Base-by-base conservation (phyloP, 2,329 filamentous ascomycete species). In the Colletotrichum sp. region DNA sequence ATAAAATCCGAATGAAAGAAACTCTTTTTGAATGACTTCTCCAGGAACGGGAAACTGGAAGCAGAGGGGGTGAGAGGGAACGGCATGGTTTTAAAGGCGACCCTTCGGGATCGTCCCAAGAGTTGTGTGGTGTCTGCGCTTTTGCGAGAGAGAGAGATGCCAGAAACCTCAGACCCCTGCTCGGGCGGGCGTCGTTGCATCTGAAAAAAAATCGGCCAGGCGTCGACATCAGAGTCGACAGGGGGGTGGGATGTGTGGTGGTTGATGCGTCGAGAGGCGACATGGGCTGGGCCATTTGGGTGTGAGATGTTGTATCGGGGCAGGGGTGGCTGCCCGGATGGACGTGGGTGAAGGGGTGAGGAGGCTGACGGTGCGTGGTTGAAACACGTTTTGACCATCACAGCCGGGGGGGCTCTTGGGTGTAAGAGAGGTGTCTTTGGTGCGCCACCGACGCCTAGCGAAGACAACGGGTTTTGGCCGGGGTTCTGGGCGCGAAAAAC, bases 71-170 rank as follows among this genome's bases (percentile, higher is more conserved):
- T 43, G 72, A 74, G 81, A 75, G 74, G 75, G 79, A 80, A 81
- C 81, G 82, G 81, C 83, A 85, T 84, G 82, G 84, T 83, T 86
- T 86, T 88, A 88, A 52, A 85, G 83, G 82, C 80, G 79, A 79
- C 59, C n/a, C 80, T 78, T 74, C 73, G 79, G 81, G 86, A 85
- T 86, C 84, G 81, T 79, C 85, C 80, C 79, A 79, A 81, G 80
- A 78, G 28, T 59, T 66, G 34, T 39, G 28, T 48, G 39, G 43
- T 52, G 43, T 52, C 43, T 52, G 43, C 43, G n/a, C 43, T 52
- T 21, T 52, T 52, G 43, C 43, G n/a, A 52, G 43, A 52, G 48
- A 48, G 48, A 52, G 48, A 70, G 57, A 59, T 66, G 67, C 48
- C 73, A 74, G 52, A 75, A 59, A 68, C 71, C 79, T 75, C 79